Evolutionary conservation across 2,329 filamentous ascomycete species (phyloP).

Genomic region (Zymoseptoria brevis): DNA sequence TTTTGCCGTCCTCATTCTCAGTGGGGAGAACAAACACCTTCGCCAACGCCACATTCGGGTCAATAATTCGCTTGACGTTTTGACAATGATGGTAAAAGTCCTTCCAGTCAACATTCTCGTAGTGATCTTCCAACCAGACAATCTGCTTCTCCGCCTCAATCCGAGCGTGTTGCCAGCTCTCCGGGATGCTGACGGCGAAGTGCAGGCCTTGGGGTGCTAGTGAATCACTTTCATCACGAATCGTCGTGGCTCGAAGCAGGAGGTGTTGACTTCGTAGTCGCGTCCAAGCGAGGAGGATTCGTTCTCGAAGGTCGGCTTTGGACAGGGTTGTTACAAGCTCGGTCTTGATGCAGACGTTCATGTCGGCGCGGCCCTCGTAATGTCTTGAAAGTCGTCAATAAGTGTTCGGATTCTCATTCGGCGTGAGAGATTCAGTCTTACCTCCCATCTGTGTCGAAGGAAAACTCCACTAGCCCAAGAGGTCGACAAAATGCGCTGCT

Average conservation of each 20-base stretch:
- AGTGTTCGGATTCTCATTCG: background rate
- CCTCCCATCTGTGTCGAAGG: conserved; percentile 38
- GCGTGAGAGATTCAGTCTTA: background rate
- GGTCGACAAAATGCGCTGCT: conserved; percentile 29
- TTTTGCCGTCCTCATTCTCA: conserved; percentile 20
- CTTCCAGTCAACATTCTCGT: conserved; percentile 25
- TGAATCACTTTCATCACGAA: conserved; percentile 5
- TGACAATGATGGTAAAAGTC: conserved; percentile 37
- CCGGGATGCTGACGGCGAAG: conserved; percentile 32
- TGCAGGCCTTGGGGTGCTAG: conserved; percentile 14
- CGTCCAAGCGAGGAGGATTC: conserved; percentile 35
- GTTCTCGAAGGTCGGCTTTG: conserved; percentile 25
- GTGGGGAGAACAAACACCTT: conserved; percentile 35
- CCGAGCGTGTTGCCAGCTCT: conserved; percentile 26
- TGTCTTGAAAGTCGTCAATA: conserved; percentile 17
- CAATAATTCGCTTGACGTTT: conserved; percentile 35
- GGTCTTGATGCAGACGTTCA: conserved; percentile 33
- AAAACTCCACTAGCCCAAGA: conserved; percentile 37
- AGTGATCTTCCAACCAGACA: conserved; percentile 34
- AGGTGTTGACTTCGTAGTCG: conserved; percentile 33
- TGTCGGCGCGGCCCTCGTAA: conserved; percentile 40
- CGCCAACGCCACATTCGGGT: conserved; percentile 31
- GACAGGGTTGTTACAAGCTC: conserved; percentile 29
- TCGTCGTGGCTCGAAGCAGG: conserved; percentile 31
- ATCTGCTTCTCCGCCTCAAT: conserved; percentile 25